Evolutionary conservation across 257 asterid genomes (phyloP), one percentile per base, ranked within the genome.

Genomic region (Solanum clarkiae): DNA sequence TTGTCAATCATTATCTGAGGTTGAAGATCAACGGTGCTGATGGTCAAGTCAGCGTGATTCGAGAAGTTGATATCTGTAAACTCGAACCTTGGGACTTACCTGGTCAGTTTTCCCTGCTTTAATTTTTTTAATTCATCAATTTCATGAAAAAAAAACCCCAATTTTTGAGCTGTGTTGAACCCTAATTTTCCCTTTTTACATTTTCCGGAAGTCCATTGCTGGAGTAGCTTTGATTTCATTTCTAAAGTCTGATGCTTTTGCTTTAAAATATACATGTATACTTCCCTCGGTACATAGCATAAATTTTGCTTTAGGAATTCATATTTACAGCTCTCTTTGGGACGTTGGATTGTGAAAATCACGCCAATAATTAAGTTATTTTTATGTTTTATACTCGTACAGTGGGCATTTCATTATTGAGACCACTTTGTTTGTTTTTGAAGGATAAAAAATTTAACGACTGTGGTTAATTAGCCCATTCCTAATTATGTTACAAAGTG

Each of bases 51-150:
- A 81, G 90, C 59, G 89, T 87, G 63, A 94, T 96, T 84, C 97
- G 99, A 12, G 99, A 96, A 86, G 91, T 96, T 65, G 99, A 96
- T 90, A 90, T 93, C 55, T 96, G 98, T 86, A 93, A 92, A 86
- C 86, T 86, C 88, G 98, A 94, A 88, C 96, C 96, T 17, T 92
- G 96, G 97, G 96, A 95, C 88, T 92, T 95, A 79, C 99, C 99
- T 59, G 93, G 97, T 94, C 80, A 56, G 18, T 59, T 54, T 54
- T 71, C 24, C 15, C 57, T 70, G 6, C n/a, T 10, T 13, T 72
- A 84, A 56, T 5, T 32, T 11, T 15, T 16, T 80, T 40, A 18
- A 53, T 70, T 70, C 15, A 18, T 70, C 29, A 56, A 3, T 42
- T 81, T 59, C 1, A 8, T 57, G 56, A 7, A 82, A 44, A 82